Evolutionary conservation across 805 yeast genomes (phyloP).

Genomic region (Pichia kluyveri): DNA sequence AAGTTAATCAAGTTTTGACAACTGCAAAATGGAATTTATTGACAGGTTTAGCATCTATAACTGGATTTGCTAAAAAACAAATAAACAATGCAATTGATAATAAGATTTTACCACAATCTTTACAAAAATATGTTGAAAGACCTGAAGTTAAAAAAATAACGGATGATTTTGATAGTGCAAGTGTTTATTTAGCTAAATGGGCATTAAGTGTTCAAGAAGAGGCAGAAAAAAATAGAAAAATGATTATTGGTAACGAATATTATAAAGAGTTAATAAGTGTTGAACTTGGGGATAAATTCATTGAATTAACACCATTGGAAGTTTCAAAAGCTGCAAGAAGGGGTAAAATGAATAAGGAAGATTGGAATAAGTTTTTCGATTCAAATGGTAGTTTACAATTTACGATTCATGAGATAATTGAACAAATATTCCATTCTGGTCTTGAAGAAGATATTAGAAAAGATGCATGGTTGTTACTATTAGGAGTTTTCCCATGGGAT

Average conservation of each 20-base stretch:
- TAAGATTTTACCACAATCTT: slow-evolving; percentile 39
- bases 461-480: slow-evolving; percentile 79
- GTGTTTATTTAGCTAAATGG: slow-evolving; percentile 92
- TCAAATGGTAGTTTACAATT: slow-evolving; percentile 60
- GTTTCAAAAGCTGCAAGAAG: slow-evolving; percentile 54
- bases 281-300: slow-evolving; percentile 51
- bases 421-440: slow-evolving; percentile 87
- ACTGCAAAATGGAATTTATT: slow-evolving; percentile 81
- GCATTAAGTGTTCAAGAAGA: slow-evolving; percentile 90
- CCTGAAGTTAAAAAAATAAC: slow-evolving; percentile 78
- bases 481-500: slow-evolving; percentile 87
- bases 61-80: slow-evolving; percentile 54
- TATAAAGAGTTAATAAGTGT: slow-evolving; percentile 44
- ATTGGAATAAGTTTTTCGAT: slow-evolving; percentile 86
- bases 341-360: slow-evolving; percentile 55
- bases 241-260: slow-evolving; percentile 48
- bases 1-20: slow-evolving; percentile 42
- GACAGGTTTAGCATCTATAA: slow-evolving; percentile 74
- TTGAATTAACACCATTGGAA: slow-evolving; percentile 47
- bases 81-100: slow-evolving; percentile 48
- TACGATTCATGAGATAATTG: slow-evolving; percentile 73
- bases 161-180: slow-evolving; percentile 88
- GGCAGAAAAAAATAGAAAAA: slow-evolving; percentile 54
- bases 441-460: slow-evolving; percentile 47
- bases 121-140: slow-evolving; percentile 51